Conservation (phyloP, 2,329 filamentous ascomycete genomes). For the Sarocladium kiliense region DNA sequence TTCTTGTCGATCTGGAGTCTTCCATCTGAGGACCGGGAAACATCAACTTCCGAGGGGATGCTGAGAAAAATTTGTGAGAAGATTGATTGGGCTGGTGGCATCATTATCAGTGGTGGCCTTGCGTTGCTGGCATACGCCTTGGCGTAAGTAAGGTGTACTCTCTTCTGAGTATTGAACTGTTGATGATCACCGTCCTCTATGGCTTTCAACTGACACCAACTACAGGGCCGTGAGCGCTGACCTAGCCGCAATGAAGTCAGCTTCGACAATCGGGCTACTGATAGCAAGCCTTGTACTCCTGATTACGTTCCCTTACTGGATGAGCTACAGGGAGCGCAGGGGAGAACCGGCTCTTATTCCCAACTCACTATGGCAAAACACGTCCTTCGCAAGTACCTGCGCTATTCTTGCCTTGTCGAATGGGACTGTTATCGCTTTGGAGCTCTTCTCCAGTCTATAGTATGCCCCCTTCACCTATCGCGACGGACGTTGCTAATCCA, state of each 20-base stretch:
- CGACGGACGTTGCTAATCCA: not conserved
- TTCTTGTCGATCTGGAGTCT: constrained; percentile 30
- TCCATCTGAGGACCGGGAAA: constrained; percentile 19
- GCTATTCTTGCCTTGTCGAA: not conserved
- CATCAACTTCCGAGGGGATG: constrained; percentile 18
- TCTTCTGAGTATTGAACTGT: not conserved
- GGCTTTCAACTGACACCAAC: no score
- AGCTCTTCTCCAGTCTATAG: not conserved
- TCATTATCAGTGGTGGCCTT: constrained; percentile 38
- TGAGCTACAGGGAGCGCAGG: not conserved
- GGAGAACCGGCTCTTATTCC: not conserved
- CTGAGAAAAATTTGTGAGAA: constrained; percentile 27
- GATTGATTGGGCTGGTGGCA: constrained; percentile 49
- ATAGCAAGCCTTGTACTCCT: not conserved
- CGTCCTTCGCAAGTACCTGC: not conserved
- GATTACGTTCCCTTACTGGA: not conserved
- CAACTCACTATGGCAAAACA: not conserved
- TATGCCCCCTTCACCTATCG: not conserved
- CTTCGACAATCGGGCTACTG: not conserved
- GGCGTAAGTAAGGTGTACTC: no score
- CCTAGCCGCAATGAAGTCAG: not conserved
- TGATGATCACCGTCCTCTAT: not conserved
- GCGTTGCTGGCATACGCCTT: constrained; percentile 48
- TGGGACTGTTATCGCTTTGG: not conserved
- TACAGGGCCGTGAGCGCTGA: not conserved